Evolutionary conservation across 306 rosid genomes (phyloP).

Genomic region (Trifolium repens): DNA sequence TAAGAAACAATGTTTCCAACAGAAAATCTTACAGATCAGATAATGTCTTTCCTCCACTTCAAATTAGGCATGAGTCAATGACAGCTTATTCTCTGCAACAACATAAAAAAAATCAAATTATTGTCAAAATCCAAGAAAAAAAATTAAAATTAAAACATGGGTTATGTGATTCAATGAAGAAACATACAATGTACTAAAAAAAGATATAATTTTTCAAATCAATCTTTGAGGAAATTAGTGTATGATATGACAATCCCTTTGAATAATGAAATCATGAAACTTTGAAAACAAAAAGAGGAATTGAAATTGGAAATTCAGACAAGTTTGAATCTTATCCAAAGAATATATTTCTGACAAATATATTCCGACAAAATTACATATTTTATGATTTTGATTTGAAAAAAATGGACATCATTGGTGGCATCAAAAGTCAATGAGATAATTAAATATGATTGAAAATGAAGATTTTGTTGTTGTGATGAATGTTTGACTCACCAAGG

Average conservation of each 20-base stretch:
- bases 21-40: constrained; percentile 48
- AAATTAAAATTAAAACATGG: neutral
- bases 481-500: constrained; percentile 42
- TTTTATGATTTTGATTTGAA: neutral
- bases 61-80: constrained; percentile 14
- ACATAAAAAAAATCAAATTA: neutral
- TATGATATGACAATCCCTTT: neutral
- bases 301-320: constrained; percentile 3
- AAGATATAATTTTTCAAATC: constrained; percentile 2
- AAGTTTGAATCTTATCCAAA: neutral
- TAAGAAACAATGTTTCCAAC: neutral
- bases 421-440: constrained; percentile 21
- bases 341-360: constrained; percentile 35
- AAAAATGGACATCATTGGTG: neutral
- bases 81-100: constrained; percentile 44
- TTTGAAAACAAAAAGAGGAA: neutral
- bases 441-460: neutral
- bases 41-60: constrained; percentile 12
- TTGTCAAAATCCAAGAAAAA: constrained; percentile 2
- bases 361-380: neutral
- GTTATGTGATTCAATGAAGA: neutral
- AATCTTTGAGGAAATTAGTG: constrained; percentile 21
- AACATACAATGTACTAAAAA: neutral
- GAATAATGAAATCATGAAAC: neutral
- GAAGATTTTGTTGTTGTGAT: neutral